phyloP scores from a whole-genome alignment of 108 stramenopile species.

The Cafeteria roenbergensis region DNA sequence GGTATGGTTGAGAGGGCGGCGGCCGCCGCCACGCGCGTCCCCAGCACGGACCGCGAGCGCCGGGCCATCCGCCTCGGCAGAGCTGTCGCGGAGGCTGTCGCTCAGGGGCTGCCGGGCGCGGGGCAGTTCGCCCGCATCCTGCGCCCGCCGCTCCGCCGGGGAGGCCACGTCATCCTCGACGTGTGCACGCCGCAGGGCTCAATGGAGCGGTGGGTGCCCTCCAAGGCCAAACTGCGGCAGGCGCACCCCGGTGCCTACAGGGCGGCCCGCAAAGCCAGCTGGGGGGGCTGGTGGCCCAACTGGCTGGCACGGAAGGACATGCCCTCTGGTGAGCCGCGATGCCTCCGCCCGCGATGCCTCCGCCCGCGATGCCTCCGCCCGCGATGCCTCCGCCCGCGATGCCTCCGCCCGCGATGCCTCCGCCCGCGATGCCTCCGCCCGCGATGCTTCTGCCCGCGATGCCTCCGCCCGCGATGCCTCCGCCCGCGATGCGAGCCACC shows the following conservation, averaged over 20 bases:
- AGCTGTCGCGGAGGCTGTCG: background rate
- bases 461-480: too few species aligned
- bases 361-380: too few species aligned
- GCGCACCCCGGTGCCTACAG: constrained; percentile 1
- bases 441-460: too few species aligned
- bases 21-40: too few species aligned
- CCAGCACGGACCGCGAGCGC: too few species aligned
- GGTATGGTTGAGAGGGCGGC: too few species aligned
- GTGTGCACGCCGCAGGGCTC: constrained; percentile 6
- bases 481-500: too few species aligned
- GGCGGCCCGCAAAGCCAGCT: background rate
- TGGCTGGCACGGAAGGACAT: constrained; percentile 4
- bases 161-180: constrained; percentile 7
- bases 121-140: constrained; percentile 5
- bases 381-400: too few species aligned
- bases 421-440: too few species aligned
- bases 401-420: too few species aligned
- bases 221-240: background rate
- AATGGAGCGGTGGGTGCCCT: background rate
- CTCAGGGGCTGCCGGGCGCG: background rate
- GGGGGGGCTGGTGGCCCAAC: constrained; percentile 5
- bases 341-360: too few species aligned
- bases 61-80: background rate
- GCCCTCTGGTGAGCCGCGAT: too few species aligned
- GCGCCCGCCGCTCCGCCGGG: background rate